These are phyloP conservation scores for Clonostachys rhizophaga DNA, from an alignment of 2,329 filamentous ascomycete genomes.

Conservation along the genomic window DNA sequence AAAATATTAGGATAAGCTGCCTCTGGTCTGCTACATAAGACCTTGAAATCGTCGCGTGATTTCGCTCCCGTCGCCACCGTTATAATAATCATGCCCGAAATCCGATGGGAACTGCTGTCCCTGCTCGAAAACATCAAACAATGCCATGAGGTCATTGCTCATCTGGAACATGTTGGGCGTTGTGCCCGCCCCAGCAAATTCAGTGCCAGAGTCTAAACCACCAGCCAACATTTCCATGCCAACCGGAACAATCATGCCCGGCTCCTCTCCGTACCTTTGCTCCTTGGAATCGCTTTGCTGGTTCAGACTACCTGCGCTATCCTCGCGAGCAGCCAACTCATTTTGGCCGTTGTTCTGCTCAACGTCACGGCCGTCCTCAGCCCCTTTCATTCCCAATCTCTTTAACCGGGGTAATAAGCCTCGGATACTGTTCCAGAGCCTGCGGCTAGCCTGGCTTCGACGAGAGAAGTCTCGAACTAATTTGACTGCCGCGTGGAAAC, in stretches of 20 bases:
- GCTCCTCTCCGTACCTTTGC: not conserved
- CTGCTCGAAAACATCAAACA: constrained; percentile 27
- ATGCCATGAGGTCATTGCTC: constrained; percentile 23
- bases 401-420: constrained; percentile 22
- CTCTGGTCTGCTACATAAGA: not conserved
- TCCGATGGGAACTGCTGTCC: constrained; percentile 10
- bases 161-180: constrained; percentile 25
- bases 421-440: constrained; percentile 27
- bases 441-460: constrained; percentile 19
- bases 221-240: not conserved
- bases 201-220: not conserved
- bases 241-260: not conserved
- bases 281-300: too few species aligned
- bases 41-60: not conserved
- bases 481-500: constrained; percentile 21
- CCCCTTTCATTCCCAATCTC: constrained; percentile 12
- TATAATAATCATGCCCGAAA: not conserved
- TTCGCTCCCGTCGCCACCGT: not conserved
- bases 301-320: too few species aligned
- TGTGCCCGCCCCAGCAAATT: not conserved
- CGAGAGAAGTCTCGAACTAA: constrained; percentile 23
- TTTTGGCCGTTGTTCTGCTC: not conserved
- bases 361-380: constrained; percentile 2
- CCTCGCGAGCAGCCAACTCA: too few species aligned
- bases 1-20: not conserved